These are phyloP conservation scores for Leishmania major DNA, from an alignment of 208 protist genomes.

Conservation along the genomic window DNA sequence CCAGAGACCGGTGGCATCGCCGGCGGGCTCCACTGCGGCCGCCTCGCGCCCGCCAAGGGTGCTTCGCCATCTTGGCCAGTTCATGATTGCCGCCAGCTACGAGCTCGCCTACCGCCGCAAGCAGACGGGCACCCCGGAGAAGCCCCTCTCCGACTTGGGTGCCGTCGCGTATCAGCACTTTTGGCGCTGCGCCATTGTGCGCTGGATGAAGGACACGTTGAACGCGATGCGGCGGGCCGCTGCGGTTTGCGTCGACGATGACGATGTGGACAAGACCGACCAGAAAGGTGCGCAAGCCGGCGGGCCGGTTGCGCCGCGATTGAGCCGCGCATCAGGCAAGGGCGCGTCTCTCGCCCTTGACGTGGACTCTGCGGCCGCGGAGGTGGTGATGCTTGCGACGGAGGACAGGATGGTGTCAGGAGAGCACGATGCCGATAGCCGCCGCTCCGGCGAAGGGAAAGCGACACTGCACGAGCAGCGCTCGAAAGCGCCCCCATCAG, in stretches of 20 bases:
- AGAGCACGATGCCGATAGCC: background rate
- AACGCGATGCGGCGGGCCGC: conserved; percentile 18
- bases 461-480: background rate
- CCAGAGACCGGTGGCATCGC: conserved; percentile 2
- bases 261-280: conserved; percentile 1
- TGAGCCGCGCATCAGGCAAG: background rate
- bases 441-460: background rate
- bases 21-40: background rate
- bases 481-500: background rate
- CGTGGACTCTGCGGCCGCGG: background rate
- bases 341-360: background rate
- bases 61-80: conserved; percentile 92
- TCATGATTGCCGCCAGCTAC: conserved; percentile 98
- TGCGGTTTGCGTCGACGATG: conserved; percentile 21
- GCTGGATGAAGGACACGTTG: conserved; percentile 57
- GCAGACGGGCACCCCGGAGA: conserved; percentile 97
- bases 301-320: background rate
- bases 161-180: conserved; percentile 90
- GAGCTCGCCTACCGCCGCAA: conserved; percentile 96
- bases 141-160: conserved; percentile 98
- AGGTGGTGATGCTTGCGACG: background rate
- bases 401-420: background rate
- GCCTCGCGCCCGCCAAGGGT: conserved; percentile 10
- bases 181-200: conserved; percentile 76
- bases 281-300: background rate